phyloP scores from a whole-genome alignment of 2,329 filamentous ascomycete genomes.

The Purpureocillium takamizusanense region DNA sequence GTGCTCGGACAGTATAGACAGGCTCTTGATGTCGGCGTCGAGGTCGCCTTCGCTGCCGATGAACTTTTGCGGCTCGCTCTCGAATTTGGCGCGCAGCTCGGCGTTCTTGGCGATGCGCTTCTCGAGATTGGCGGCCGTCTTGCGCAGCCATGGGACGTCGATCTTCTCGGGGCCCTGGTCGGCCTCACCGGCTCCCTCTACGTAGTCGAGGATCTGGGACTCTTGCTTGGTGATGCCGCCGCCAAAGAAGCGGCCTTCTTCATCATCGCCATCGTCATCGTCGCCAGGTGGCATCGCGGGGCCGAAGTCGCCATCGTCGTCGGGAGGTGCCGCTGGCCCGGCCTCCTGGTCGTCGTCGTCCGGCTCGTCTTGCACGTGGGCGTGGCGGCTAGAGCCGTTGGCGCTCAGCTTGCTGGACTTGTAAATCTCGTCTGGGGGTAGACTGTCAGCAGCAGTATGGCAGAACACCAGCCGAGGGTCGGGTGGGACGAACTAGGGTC shows the following conservation, averaged over 20 bases:
- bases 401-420: slow-evolving; percentile 48
- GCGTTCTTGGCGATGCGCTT: slow-evolving; percentile 86
- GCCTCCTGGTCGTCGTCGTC: slow-evolving; percentile 34
- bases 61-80: slow-evolving; percentile 71
- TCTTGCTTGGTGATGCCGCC: slow-evolving; percentile 78
- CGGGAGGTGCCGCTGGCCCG: slow-evolving; percentile 41
- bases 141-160: slow-evolving; percentile 74
- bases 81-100: slow-evolving; percentile 77
- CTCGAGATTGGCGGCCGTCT: slow-evolving; percentile 75
- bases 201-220: slow-evolving; percentile 76
- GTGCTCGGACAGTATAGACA: slow-evolving; percentile 83
- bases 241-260: slow-evolving; percentile 93
- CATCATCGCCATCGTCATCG: slow-evolving; percentile 58
- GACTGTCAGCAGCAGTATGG: background rate
- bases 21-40: slow-evolving; percentile 75
- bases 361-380: slow-evolving; percentile 28
- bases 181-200: slow-evolving; percentile 46
- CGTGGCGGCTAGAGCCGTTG: slow-evolving; percentile 35
- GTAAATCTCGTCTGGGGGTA: slow-evolving; percentile 46
- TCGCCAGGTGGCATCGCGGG: slow-evolving; percentile 36
- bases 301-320: slow-evolving; percentile 41
- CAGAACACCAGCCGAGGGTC: background rate
- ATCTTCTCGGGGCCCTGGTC: slow-evolving; percentile 58
- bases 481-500: slow-evolving; percentile 47
- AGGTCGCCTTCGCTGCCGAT: slow-evolving; percentile 82